These are phyloP conservation scores for Penicillium sp. DNA, from an alignment of 2,329 filamentous ascomycete species.

Conservation along the genomic window DNA sequence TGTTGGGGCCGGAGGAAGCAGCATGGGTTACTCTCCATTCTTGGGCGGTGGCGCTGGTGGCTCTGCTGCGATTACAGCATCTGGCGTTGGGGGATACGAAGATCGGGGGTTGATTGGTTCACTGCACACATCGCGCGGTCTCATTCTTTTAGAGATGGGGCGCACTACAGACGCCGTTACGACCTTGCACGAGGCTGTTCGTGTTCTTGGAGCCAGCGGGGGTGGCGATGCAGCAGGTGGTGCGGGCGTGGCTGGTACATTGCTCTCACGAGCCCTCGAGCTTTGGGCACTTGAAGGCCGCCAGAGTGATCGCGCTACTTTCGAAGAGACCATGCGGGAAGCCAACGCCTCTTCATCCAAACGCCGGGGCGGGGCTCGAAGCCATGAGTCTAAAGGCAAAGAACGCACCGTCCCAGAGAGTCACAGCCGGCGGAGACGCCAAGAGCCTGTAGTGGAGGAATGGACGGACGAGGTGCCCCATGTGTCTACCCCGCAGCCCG, in stretches of 20 bases:
- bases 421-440: conserved; percentile 25
- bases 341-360: conserved; percentile 10
- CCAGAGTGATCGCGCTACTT: conserved; percentile 18
- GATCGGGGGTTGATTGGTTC: conserved; percentile 49
- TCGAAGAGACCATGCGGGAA: conserved; percentile 15
- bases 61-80: conserved; percentile 37
- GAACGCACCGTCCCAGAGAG: conserved; percentile 17
- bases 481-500: conserved; percentile 23
- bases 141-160: conserved; percentile 78
- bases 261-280: conserved; percentile 48
- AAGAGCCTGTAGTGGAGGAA: conserved; percentile 30
- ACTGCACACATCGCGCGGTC: conserved; percentile 61
- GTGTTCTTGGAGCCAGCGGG: conserved; percentile 47
- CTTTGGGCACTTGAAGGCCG: conserved; percentile 48
- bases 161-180: conserved; percentile 75
- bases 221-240: conserved; percentile 51
- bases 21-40: conserved; percentile 73
- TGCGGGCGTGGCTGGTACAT: conserved; percentile 49
- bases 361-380: conserved; percentile 22
- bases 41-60: conserved; percentile 39
- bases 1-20: conserved; percentile 73
- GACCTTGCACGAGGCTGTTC: conserved; percentile 73
- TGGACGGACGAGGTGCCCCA: conserved; percentile 43
- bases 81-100: conserved; percentile 49
- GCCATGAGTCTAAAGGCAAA: conserved; percentile 33